These are phyloP conservation scores for Tricholoma hemisulphureum DNA, from an alignment of 768 basidiomycete species.

Conservation along the genomic window DNA sequence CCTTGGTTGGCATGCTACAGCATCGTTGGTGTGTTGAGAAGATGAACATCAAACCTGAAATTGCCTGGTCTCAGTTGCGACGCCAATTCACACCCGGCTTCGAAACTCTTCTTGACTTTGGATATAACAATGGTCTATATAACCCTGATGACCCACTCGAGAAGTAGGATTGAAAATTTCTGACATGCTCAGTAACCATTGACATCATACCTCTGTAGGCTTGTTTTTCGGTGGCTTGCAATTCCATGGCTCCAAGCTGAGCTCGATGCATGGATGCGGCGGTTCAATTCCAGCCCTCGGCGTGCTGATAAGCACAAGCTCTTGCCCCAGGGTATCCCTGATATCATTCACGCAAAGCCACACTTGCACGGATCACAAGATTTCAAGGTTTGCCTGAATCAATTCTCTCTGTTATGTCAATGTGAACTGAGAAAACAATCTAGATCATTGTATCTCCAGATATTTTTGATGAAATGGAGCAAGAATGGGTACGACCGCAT, in stretches of 20 bases:
- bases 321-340: slow-evolving; percentile 32
- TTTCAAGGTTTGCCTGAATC: too few species aligned
- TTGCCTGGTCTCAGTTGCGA: slow-evolving; percentile 35
- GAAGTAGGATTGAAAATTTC: slow-evolving; percentile 9
- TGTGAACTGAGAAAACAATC: too few species aligned
- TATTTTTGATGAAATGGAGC: too few species aligned
- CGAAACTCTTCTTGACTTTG: slow-evolving; percentile 33
- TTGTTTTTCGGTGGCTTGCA: slow-evolving; percentile 35
- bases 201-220: slow-evolving; percentile 12
- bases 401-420: too few species aligned
- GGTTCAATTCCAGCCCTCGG: slow-evolving; percentile 16
- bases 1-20: slow-evolving; percentile 30
- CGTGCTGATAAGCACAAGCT: slow-evolving; percentile 29
- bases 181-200: too few species aligned
- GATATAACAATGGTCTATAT: slow-evolving; percentile 28
- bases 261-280: slow-evolving; percentile 26
- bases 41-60: slow-evolving; percentile 40
- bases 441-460: too few species aligned
- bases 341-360: slow-evolving; percentile 27
- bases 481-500: too few species aligned
- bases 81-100: slow-evolving; percentile 35
- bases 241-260: slow-evolving; percentile 39
- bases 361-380: too few species aligned
- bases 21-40: slow-evolving; percentile 35
- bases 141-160: slow-evolving; percentile 22